Evolutionary conservation across 805 yeast genomes (phyloP).

Genomic region (Zygosaccharomyces bailii): DNA sequence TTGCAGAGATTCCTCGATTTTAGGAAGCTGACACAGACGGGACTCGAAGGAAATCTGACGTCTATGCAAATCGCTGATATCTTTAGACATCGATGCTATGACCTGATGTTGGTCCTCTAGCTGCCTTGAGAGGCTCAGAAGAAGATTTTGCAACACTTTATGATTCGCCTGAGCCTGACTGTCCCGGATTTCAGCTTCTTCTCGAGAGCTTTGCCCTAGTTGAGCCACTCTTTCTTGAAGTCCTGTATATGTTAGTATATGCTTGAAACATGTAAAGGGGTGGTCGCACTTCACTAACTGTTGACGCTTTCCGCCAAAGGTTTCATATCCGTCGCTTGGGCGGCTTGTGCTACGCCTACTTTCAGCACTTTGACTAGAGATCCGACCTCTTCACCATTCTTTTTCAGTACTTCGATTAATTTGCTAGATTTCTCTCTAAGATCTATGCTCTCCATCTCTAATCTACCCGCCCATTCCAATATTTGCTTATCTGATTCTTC

Average conservation of each 20-base stretch:
- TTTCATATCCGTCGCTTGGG: not conserved
- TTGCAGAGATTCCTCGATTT: not conserved
- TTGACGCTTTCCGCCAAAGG: slow-evolving; percentile 1
- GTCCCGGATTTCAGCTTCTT: not conserved
- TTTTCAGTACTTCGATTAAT: slow-evolving; percentile 19
- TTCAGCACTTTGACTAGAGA: slow-evolving; percentile 13
- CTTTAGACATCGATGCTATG: slow-evolving; percentile 21
- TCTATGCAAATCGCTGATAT: slow-evolving; percentile 16
- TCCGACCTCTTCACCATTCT: slow-evolving; percentile 17
- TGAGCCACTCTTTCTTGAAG: not conserved
- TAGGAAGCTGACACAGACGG: not conserved
- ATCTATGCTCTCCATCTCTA: slow-evolving; percentile 49
- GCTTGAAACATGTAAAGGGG: not conserved
- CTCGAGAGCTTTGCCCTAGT: not conserved
- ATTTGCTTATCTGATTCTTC: slow-evolving; percentile 37
- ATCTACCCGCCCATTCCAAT: slow-evolving; percentile 47
- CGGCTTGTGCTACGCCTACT: slow-evolving; percentile 9
- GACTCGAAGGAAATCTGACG: slow-evolving; percentile 20
- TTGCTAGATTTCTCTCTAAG: slow-evolving; percentile 35
- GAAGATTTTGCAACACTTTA: slow-evolving; percentile 11
- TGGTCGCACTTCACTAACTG: slow-evolving; percentile 16
- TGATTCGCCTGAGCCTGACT: slow-evolving; percentile 1
- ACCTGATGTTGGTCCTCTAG: slow-evolving; percentile 22
- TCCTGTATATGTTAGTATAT: not conserved
- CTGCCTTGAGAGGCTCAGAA: slow-evolving; percentile 15